Percentiles rank a stretch among this genome's conserved stretches.
Conservation (phyloP, 1,284 basidiomycete genomes). For the Cystobasidium slooffiae region DNA sequence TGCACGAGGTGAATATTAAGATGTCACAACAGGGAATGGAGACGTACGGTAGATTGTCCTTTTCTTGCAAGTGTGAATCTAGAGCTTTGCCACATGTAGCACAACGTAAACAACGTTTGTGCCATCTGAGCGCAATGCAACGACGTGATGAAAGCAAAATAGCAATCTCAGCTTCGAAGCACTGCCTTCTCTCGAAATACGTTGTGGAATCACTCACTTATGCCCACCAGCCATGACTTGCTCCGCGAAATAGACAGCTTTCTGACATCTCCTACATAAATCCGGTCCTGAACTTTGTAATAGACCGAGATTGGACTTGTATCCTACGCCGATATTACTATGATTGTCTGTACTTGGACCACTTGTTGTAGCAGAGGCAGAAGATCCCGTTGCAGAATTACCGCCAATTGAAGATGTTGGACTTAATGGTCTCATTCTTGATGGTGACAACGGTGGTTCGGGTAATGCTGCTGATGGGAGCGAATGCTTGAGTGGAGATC, state of each 20-base stretch:
- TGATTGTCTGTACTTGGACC: not conserved
- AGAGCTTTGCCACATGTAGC: constrained; percentile 43
- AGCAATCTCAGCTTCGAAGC: too few relatives aligned
- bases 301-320: constrained; percentile 34
- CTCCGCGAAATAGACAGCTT: constrained; percentile 43
- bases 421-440: constrained; percentile 1
- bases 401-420: constrained; percentile 32
- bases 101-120: constrained; percentile 46
- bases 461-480: not conserved
- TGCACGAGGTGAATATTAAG: not conserved
- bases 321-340: constrained; percentile 1
- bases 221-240: constrained; percentile 42
- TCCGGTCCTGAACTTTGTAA: constrained; percentile 29
- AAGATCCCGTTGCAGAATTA: not conserved
- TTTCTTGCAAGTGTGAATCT: constrained; percentile 41
- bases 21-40: too few relatives aligned
- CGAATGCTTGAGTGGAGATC: constrained; percentile 27
- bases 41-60: constrained; percentile 43
- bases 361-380: too few relatives aligned
- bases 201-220: too few relatives aligned
- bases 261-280: constrained; percentile 42
- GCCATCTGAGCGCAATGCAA: too few relatives aligned
- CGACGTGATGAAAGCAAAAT: too few relatives aligned
- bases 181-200: too few relatives aligned
- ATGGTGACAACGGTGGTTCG: not conserved